Evolutionary conservation across 129 eudicot genomes (phyloP), one percentile per base, ranked within the genome.

Genomic region (Lonicera japonica): DNA sequence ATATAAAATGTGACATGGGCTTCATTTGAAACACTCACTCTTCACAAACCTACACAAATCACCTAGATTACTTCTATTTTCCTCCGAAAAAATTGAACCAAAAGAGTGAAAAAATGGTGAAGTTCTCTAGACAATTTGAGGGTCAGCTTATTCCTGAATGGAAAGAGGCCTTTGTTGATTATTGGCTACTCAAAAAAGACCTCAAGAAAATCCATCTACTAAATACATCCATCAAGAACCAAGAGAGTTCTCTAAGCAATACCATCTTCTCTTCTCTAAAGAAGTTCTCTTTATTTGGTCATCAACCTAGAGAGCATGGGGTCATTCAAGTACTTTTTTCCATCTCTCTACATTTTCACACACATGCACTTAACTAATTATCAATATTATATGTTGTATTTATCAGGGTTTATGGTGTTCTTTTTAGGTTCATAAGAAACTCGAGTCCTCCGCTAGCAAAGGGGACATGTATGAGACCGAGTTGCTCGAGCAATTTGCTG

Each of bases 101-200:
- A 41, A 69, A 60, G 54, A 51, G 21, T 51, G 52, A 61, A 63
- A 67, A 66, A 56, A 89, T 89, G 96, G 90, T 89, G 74, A 89
- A 89, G 69, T 89, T 89, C 73, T 84, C 95, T 13, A 89, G 85
- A 70, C 95, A 89, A 55, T 89, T 82, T 70, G 96, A 89, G 79
- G 87, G 83, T 29, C 95, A 89, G 64, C 76, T 89, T n/a, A 83
- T 89, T 53, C 96, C 96, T 0, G 96, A 89, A 78, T 89, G 96
- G 96, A 89, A 85, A 75, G 96, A 89, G 3, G 96, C 96, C 63
- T 89, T 89, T 47, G 95, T 89, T 11, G 95, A 89, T 78, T 89
- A 89, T 60, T 73, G 81, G 76, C 81, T 82, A 65, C 86, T 89
- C 47, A 89, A 89, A 75, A 82, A 77, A 65, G 86, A 89, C 57